Conservation (phyloP, 805 yeast species). For the Sungouiella blattae region DNA sequence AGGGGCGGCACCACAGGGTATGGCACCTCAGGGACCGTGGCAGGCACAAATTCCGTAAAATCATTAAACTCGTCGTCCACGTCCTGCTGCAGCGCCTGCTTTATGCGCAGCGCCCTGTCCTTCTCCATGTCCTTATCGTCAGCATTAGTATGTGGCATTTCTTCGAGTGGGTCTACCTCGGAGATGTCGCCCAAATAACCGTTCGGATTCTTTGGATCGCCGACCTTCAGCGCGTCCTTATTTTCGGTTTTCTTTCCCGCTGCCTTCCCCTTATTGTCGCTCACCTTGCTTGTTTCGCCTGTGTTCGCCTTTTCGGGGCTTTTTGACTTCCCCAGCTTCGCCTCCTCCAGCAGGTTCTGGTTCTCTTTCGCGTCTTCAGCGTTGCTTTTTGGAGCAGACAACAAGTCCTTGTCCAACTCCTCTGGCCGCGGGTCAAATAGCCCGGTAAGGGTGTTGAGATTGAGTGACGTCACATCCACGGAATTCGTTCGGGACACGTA, state of each 20-base stretch:
- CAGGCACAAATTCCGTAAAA: not conserved
- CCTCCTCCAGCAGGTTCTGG: too few species aligned
- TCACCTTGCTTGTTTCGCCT: not conserved
- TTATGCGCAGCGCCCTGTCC: too few species aligned
- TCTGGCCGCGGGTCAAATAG: not conserved
- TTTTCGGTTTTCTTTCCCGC: not conserved
- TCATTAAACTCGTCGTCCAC: slow-evolving; percentile 1
- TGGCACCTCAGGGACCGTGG: slow-evolving; percentile 1
- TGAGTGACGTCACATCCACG: not conserved
- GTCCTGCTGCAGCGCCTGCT: too few species aligned
- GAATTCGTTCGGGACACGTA: too few species aligned
- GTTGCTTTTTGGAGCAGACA: too few species aligned
- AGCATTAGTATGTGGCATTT: slow-evolving; percentile 12
- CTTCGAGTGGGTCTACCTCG: slow-evolving; percentile 17
- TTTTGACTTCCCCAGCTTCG: not conserved
- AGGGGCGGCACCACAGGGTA: slow-evolving; percentile 15
- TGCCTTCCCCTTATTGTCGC: too few species aligned
- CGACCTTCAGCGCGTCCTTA: not conserved
- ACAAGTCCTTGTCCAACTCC: not conserved
- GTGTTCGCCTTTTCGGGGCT: too few species aligned
- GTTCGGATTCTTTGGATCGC: slow-evolving; percentile 12
- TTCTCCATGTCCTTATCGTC: slow-evolving; percentile 15
- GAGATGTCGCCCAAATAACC: slow-evolving; percentile 22
- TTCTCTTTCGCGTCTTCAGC: too few species aligned
- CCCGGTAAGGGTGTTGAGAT: not conserved